phyloP scores from a whole-genome alignment of 2,329 filamentous ascomycete species.

The Ceratocystis papillata region DNA sequence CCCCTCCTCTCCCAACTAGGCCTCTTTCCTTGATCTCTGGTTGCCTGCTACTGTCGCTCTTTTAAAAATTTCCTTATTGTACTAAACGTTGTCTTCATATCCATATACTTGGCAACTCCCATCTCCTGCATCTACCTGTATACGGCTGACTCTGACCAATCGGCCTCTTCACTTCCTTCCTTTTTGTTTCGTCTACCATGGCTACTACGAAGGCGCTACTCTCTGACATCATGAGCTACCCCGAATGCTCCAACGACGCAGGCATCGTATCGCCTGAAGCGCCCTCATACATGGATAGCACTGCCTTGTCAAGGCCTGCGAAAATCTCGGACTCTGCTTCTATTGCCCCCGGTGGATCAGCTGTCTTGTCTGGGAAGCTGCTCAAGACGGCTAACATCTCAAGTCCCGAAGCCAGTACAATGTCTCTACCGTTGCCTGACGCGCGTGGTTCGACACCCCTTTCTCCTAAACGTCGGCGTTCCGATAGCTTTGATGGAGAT shows the following conservation, averaged over 20 bases:
- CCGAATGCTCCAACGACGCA: neutral
- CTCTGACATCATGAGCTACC: constrained; percentile 16
- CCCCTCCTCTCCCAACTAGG: too few relatives aligned
- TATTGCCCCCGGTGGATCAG: neutral
- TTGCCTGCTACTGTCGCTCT: too few relatives aligned
- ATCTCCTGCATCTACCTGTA: neutral
- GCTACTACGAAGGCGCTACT: constrained; percentile 17
- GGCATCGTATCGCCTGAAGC: neutral
- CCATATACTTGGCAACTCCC: neutral
- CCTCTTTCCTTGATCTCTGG: too few relatives aligned
- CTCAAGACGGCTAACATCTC: neutral
- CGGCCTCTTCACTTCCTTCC: neutral
- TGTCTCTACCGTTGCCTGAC: constrained; percentile 9
- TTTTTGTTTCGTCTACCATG: constrained; percentile 9
- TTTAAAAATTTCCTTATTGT: too few relatives aligned
- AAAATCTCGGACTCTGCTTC: constrained; percentile 1
- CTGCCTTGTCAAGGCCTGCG: constrained; percentile 12
- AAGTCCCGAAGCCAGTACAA: constrained; percentile 20
- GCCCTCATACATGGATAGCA: neutral
- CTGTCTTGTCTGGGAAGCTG: neutral
- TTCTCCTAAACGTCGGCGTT: constrained; percentile 11
- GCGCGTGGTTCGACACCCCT: constrained; percentile 7
- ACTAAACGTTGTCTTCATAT: too few relatives aligned
- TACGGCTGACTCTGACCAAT: neutral
- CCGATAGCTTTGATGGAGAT: constrained; percentile 14